phyloP scores from a whole-genome alignment of 2,329 filamentous ascomycete genomes.

The Epichloe sylvatica region DNA sequence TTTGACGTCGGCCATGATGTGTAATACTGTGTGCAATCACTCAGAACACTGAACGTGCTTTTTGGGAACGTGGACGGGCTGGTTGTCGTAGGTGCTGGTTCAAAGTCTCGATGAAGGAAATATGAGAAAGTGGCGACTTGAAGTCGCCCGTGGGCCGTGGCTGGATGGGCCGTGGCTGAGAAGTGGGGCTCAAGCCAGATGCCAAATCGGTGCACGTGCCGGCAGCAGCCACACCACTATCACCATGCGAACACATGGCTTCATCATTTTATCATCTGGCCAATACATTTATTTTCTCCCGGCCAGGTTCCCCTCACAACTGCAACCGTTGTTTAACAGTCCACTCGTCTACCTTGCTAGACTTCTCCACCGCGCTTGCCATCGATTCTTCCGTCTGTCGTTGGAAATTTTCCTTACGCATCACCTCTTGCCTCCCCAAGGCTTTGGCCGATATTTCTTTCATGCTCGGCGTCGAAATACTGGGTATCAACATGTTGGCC shows the following conservation, averaged over 20 bases:
- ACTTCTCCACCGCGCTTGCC: constrained; percentile 6
- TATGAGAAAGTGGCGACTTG: not conserved
- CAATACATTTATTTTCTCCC: too few species aligned
- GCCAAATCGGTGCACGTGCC: too few species aligned
- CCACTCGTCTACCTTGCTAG: constrained; percentile 7
- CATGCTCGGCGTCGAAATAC: not conserved
- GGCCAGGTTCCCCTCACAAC: not conserved
- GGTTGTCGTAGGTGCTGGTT: not conserved
- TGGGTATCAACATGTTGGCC: not conserved
- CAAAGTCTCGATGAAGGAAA: not conserved
- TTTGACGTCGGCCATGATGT: constrained; percentile 27
- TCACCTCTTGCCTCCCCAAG: constrained; percentile 3
- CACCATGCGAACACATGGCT: too few species aligned
- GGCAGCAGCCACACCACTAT: too few species aligned
- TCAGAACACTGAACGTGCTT: too few species aligned
- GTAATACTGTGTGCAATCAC: too few species aligned
- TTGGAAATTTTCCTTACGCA: constrained; percentile 4
- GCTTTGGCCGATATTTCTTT: not conserved
- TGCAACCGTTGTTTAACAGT: constrained; percentile 8
- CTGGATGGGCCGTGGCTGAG: not conserved
- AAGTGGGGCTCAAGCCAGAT: not conserved
- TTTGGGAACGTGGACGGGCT: too few species aligned
- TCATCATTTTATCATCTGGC: too few species aligned
- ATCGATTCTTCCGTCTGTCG: constrained; percentile 7
- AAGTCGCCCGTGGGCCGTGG: not conserved